Evolutionary conservation across 73 alveolate species (phyloP).

Genomic region (Paramecium sexaurelia): DNA sequence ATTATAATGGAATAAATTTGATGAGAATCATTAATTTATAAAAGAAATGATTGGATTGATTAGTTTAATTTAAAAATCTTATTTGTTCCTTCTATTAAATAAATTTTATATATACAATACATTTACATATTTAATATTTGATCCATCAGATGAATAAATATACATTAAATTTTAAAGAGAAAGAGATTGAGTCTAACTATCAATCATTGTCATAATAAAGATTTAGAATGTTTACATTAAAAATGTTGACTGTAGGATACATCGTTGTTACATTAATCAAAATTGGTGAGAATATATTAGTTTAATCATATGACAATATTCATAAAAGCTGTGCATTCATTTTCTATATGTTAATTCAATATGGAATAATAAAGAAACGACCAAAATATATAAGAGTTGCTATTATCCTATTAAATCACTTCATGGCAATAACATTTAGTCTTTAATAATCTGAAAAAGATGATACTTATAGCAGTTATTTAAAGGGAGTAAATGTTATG

Average conservation of each 20-base stretch:
- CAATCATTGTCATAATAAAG: background rate
- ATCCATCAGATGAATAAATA: conserved; percentile 21
- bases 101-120: too few relatives aligned
- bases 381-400: background rate
- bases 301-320: background rate
- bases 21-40: too few relatives aligned
- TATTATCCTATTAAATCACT: background rate
- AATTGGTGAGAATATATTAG: background rate
- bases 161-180: conserved; percentile 2
- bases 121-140: background rate
- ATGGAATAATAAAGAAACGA: background rate
- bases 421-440: background rate
- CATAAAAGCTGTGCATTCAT: background rate
- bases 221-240: background rate
- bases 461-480: background rate
- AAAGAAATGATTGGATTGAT: too few relatives aligned
- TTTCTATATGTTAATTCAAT: background rate
- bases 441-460: background rate
- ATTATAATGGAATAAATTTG: too few relatives aligned
- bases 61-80: too few relatives aligned
- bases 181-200: background rate
- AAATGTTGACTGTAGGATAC: background rate
- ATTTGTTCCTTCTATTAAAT: too few relatives aligned
- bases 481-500: background rate
- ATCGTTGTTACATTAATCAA: background rate